Percentiles rank a stretch among this genome's conserved stretches.
These are phyloP conservation scores for Nakataea oryzae DNA, from an alignment of 2,329 filamentous ascomycete species.

Conservation along the genomic window DNA sequence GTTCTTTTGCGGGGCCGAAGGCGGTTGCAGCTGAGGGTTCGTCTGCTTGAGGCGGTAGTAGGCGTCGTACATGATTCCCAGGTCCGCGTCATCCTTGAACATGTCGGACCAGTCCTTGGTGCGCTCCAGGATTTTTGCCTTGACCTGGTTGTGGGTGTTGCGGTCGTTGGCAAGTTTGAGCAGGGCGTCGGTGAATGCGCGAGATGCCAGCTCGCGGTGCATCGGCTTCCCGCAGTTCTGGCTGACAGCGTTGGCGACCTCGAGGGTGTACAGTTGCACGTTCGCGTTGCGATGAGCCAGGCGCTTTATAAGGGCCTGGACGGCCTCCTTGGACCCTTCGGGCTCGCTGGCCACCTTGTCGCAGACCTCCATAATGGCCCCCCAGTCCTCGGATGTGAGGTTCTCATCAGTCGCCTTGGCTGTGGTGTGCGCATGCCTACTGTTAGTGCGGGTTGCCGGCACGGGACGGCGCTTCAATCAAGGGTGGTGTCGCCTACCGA, in stretches of 20 bases:
- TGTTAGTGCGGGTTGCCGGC: background rate
- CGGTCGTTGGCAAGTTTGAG: constrained; percentile 84
- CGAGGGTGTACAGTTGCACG: constrained; percentile 88
- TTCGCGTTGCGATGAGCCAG: constrained; percentile 91
- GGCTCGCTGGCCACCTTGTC: constrained; percentile 44
- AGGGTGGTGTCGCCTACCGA: constrained; percentile 32
- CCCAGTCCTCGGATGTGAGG: constrained; percentile 72
- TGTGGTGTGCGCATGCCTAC: constrained; percentile 14
- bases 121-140: constrained; percentile 90
- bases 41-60: constrained; percentile 73
- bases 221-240: constrained; percentile 84
- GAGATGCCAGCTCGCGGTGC: constrained; percentile 81
- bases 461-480: background rate
- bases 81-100: constrained; percentile 79
- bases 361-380: constrained; percentile 53
- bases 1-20: constrained; percentile 87
- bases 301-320: constrained; percentile 83
- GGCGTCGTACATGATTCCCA: constrained; percentile 96
- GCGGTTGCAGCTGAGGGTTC: constrained; percentile 84
- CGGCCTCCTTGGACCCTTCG: constrained; percentile 67
- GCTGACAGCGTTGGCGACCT: constrained; percentile 82
- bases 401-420: constrained; percentile 92
- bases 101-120: constrained; percentile 96
- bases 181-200: constrained; percentile 89
- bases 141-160: constrained; percentile 94